phyloP scores from a whole-genome alignment of 305 asterid genomes.

The Solanum hybrid region DNA sequence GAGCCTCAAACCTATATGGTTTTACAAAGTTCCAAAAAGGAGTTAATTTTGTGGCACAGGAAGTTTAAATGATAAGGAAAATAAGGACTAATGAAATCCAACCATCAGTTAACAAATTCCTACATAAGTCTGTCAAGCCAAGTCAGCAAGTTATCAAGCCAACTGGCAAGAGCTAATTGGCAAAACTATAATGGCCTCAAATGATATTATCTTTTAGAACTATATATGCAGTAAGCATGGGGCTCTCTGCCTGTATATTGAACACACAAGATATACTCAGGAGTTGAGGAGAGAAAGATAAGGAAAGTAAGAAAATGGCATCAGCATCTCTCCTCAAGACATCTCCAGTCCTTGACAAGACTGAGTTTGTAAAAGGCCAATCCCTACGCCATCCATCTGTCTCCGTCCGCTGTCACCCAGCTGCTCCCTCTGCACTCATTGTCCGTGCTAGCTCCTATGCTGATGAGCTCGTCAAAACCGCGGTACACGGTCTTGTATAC shows the following conservation, averaged over 20 bases:
- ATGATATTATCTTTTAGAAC: conserved; percentile 34
- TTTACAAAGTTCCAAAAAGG: not conserved
- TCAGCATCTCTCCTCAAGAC: conserved; percentile 49
- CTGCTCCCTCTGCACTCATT: conserved; percentile 27
- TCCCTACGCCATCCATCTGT: conserved; percentile 37
- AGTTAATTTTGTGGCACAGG: not conserved
- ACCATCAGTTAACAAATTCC: not conserved
- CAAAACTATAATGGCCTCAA: conserved; percentile 40
- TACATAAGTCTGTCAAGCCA: conserved; percentile 7
- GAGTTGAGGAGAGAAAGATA: not conserved
- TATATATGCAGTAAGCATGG: conserved; percentile 20
- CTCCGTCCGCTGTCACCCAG: conserved; percentile 34
- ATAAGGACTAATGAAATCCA: not conserved
- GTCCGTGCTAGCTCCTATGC: conserved; percentile 47
- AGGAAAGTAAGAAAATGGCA: conserved; percentile 29
- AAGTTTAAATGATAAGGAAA: not conserved
- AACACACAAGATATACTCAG: not conserved
- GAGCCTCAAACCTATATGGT: not conserved
- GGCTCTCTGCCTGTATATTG: conserved; percentile 8
- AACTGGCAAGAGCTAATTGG: conserved; percentile 41
- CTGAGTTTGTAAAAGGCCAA: conserved; percentile 45
- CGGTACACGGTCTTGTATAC: conserved; percentile 21
- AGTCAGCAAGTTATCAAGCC: conserved; percentile 41
- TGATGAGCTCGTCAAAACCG: conserved; percentile 53
- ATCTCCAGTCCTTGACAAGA: conserved; percentile 51